These are phyloP conservation scores for Chaetomium fimeti DNA, from an alignment of 495 filamentous ascomycete species.

Conservation along the genomic window DNA sequence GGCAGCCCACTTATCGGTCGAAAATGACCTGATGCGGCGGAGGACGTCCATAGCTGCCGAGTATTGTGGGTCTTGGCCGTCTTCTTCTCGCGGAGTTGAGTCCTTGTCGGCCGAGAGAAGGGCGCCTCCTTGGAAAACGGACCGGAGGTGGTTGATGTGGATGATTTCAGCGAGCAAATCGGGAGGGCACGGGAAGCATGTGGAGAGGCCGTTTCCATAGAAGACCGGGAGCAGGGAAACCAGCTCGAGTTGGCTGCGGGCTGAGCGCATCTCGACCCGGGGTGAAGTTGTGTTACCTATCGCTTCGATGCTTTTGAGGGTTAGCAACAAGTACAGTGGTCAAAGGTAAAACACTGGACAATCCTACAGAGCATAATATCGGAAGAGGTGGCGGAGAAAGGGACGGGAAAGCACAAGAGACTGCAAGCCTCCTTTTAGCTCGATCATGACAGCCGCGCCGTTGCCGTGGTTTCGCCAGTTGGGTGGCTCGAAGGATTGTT, in stretches of 20 bases:
- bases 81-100: neutral
- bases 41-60: slow-evolving; percentile 10
- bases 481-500: slow-evolving; percentile 6
- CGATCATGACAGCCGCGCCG: slow-evolving; percentile 7
- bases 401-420: slow-evolving; percentile 3
- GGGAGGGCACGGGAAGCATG: slow-evolving; percentile 14
- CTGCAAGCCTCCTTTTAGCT: neutral
- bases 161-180: slow-evolving; percentile 14
- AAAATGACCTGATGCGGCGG: neutral
- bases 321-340: neutral
- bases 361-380: slow-evolving; percentile 18
- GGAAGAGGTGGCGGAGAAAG: slow-evolving; percentile 4
- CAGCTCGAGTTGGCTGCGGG: slow-evolving; percentile 10
- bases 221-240: slow-evolving; percentile 12
- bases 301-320: neutral
- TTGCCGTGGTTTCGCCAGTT: slow-evolving; percentile 14
- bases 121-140: neutral
- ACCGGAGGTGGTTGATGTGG: slow-evolving; percentile 21
- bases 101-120: too few relatives aligned
- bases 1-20: slow-evolving; percentile 8
- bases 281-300: slow-evolving; percentile 11
- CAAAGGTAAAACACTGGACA: too few relatives aligned
- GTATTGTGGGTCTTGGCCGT: neutral
- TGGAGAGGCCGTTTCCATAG: slow-evolving; percentile 13
- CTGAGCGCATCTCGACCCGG: neutral